These are phyloP conservation scores for Theobroma cacao DNA, from an alignment of 345 rosid genomes.

Conservation along the genomic window DNA sequence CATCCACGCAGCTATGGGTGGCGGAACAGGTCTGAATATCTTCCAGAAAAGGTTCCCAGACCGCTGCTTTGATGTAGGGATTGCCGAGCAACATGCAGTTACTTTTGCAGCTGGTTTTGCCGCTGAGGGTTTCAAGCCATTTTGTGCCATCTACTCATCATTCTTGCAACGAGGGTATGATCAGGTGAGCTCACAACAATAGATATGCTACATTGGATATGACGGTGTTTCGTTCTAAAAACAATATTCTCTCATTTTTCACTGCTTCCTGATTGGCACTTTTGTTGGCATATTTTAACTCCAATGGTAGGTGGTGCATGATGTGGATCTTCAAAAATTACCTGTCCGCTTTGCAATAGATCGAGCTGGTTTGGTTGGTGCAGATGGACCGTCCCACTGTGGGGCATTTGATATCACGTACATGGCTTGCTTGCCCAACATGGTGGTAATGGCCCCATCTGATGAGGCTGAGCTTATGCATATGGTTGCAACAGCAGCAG, in stretches of 20 bases:
- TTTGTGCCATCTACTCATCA: constrained; percentile 76
- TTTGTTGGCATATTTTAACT: not conserved
- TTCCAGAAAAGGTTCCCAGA: constrained; percentile 67
- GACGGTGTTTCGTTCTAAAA: not conserved
- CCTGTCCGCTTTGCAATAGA: constrained; percentile 74
- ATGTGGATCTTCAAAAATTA: constrained; percentile 73
- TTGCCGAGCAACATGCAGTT: constrained; percentile 77
- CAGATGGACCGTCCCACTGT: constrained; percentile 79
- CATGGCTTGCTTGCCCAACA: constrained; percentile 84
- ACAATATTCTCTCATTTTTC: too few relatives aligned
- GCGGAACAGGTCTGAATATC: constrained; percentile 74
- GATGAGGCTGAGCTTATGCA: constrained; percentile 78
- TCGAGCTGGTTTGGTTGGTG: constrained; percentile 77
- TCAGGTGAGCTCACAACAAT: constrained; percentile 44
- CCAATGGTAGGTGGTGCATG: constrained; percentile 58
- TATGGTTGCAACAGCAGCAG: constrained; percentile 80
- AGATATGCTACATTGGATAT: not conserved
- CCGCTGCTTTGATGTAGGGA: constrained; percentile 79
- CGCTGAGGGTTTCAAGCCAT: constrained; percentile 70
- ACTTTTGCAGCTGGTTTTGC: constrained; percentile 85
- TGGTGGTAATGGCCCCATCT: constrained; percentile 85
- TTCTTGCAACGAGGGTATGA: constrained; percentile 79
- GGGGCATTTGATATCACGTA: constrained; percentile 68
- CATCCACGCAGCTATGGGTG: constrained; percentile 87
- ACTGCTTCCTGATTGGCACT: not conserved